Evolutionary conservation across 1,284 basidiomycete genomes (phyloP), one percentile per base, ranked within the genome.

Genomic region (Tetrapyrgos nigripes): DNA sequence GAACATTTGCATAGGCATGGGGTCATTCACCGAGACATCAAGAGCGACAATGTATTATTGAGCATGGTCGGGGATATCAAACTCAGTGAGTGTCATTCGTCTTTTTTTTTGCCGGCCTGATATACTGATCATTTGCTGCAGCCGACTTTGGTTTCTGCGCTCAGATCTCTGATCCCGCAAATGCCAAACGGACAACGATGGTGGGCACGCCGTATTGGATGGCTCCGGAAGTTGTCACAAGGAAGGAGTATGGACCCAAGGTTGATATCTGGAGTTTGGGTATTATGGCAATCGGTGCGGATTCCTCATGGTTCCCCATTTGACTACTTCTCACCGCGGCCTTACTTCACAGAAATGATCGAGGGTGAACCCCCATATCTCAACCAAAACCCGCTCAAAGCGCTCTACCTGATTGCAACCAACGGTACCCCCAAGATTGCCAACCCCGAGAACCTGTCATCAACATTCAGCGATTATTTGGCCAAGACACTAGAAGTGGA

Each of bases 121-220:
- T 23, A 44, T 14, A 49, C 48, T 53, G 29, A 19, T 55, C 35
- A 35, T 55, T 50, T 21, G 54, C 66, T 17, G 26, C 69, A 97
- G 96, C 97, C 76, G 97, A 99, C 78, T 99, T 99, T 77, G 97
- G 97, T 4, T 98, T 98, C 84, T 98, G 97, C 66, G 97, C 97
- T 0, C 94, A 97, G 76, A 96, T 98, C 59, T 94, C 94, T 26
- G 96, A 98, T 68, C 87, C 88, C 9, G 85, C 89, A 6, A 88
- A 92, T 64, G 87, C 96, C 4, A 98, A 98, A 80, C 90, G 97
- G 31, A 98, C 96, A 29, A 99, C 97, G n/a, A 98, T 99, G 97
- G 97, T 98, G 48, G 97, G 97, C 3, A 98, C 97, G 6, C 97
- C 97, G 1, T 99, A 98, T 73, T 99, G 97, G 97, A 99, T 99